phyloP scores from a whole-genome alignment of 306 rosid species.

The Abrus pulchellus region DNA sequence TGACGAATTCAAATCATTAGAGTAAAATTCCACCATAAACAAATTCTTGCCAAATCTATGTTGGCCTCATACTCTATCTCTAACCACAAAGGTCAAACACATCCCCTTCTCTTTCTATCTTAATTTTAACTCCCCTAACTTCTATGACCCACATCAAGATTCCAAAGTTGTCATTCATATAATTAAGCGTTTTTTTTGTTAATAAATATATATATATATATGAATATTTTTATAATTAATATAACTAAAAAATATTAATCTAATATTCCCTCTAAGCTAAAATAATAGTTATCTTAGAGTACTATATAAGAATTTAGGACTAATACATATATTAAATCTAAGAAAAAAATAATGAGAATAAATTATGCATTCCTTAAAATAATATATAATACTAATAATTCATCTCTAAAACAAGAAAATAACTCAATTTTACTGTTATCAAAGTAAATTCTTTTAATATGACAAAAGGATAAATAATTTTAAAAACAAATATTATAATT shows the following conservation, averaged over 20 bases:
- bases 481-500: too few relatives aligned
- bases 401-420: too few relatives aligned
- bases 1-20: slow-evolving; percentile 50
- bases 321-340: too few relatives aligned
- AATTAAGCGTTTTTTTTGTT: background rate
- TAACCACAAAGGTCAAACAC: slow-evolving; percentile 52
- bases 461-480: too few relatives aligned
- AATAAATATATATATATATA: too few relatives aligned
- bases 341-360: too few relatives aligned
- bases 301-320: too few relatives aligned
- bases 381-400: too few relatives aligned
- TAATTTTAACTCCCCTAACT: slow-evolving; percentile 44
- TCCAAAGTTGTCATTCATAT: slow-evolving; percentile 27
- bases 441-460: too few relatives aligned
- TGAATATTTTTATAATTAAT: background rate
- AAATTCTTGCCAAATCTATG: slow-evolving; percentile 43
- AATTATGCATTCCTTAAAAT: too few relatives aligned
- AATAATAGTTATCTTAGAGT: too few relatives aligned
- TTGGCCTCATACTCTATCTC: slow-evolving; percentile 37
- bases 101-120: background rate
- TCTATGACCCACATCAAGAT: slow-evolving; percentile 45
- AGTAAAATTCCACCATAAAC: slow-evolving; percentile 42
- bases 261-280: background rate
- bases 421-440: too few relatives aligned
- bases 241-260: background rate